Evolutionary conservation across 225 moss, liverwort and hornwort species (phyloP).

Genomic region (Pseudoscleropodium purum): DNA sequence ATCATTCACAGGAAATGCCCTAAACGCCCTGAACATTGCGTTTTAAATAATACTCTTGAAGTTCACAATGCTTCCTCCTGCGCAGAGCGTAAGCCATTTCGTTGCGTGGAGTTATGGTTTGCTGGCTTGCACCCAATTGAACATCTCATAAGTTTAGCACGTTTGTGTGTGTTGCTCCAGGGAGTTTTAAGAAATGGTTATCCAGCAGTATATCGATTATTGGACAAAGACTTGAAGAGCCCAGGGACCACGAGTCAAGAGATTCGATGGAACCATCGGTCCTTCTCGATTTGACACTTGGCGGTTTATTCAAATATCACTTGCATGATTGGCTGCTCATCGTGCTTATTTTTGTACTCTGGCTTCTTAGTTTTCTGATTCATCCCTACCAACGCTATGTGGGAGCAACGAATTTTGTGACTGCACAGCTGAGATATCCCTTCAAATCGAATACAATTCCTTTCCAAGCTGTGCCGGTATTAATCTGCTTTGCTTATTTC

Average conservation of each 20-base stretch:
- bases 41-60: neutral
- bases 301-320: slow-evolving; percentile 34
- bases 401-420: slow-evolving; percentile 28
- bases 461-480: slow-evolving; percentile 48
- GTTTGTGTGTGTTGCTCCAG: neutral
- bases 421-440: slow-evolving; percentile 32
- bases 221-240: slow-evolving; percentile 3
- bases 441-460: slow-evolving; percentile 40
- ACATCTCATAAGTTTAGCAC: neutral
- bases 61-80: neutral
- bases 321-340: slow-evolving; percentile 47
- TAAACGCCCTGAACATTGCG: neutral
- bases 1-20: neutral
- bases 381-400: slow-evolving; percentile 38
- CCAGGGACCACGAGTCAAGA: neutral
- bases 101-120: neutral
- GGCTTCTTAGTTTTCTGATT: slow-evolving; percentile 26
- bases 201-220: neutral
- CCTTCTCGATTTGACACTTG: slow-evolving; percentile 6
- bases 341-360: slow-evolving; percentile 22
- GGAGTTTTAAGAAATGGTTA: slow-evolving; percentile 23
- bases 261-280: slow-evolving; percentile 11
- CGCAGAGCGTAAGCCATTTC: neutral
- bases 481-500: neutral
- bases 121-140: neutral